Conservation (phyloP, 345 rosid species). For the Melaleuca alternifolia region DNA sequence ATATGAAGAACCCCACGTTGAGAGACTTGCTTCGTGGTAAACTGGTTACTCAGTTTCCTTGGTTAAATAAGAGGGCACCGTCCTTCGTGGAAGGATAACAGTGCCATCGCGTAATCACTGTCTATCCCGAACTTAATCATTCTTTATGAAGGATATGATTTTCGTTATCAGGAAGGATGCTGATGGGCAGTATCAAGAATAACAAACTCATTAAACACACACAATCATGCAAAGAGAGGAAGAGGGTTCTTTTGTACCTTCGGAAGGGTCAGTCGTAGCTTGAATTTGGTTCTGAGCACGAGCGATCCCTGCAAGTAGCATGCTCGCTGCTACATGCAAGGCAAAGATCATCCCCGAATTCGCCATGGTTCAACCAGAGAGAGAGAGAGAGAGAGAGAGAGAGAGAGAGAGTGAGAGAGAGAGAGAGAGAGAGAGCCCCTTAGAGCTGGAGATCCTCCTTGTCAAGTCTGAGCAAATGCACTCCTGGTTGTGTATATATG, state of each 20-base stretch:
- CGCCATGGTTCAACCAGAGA: neutral
- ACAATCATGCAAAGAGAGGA: neutral
- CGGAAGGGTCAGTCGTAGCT: neutral
- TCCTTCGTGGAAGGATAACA: neutral
- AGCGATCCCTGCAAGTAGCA: neutral
- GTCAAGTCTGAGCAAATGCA: neutral
- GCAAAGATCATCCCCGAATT: neutral
- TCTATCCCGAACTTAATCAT: neutral
- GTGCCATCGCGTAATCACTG: neutral
- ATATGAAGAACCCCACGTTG: neutral
- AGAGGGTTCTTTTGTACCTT: neutral
- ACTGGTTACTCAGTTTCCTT: neutral
- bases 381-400: neutral
- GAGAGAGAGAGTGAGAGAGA: neutral
- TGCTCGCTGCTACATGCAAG: neutral
- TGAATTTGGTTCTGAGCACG: conserved; percentile 1
- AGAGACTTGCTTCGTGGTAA: neutral
- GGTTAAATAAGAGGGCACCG: neutral
- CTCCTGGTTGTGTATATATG: neutral
- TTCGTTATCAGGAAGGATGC: neutral
- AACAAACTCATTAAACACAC: neutral
- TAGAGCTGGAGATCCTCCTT: neutral
- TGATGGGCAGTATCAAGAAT: neutral
- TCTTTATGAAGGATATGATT: neutral
- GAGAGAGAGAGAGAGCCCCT: neutral